Base-by-base conservation (phyloP, 1,284 basidiomycete species). In the Apiotrichum porosum region DNA sequence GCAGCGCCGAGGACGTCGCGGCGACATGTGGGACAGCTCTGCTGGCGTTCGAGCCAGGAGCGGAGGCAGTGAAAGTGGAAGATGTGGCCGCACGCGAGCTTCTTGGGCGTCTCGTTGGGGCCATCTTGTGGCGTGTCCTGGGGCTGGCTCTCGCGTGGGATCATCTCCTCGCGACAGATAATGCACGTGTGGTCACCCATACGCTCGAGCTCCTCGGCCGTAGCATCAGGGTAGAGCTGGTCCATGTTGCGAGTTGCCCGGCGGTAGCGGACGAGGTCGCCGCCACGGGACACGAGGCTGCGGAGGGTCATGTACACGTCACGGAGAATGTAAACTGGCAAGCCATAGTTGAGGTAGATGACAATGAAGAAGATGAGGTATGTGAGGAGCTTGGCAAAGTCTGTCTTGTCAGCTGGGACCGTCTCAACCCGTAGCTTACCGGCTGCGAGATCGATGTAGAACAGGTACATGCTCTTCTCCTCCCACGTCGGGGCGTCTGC, bases 161-260 rank as follows among this genome's bases (percentile, higher is more conserved):
- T 72, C 90, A 99, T 93, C 68, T 98, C 94, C 73, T 98, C 94
- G n/a, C 95, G 81, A 66, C 95, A 97, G 60, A 98, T 97, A 65
- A 98, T 97, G 68, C 95, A 98, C 3, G 92, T 97, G 49, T 81
- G 81, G 73, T 98, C 95, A 42, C 81, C 84, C 78, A 86, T 83
- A 9, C 78, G 76, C 23, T 79, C 74, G 71, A 98, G 77, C 69
- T 98, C 94, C 49, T 83, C 86, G 51, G 81, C 79, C 1, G 87
- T 88, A n/a, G 92, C 93, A 65, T 94, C 84, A 6, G 94, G 92
- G 72, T 98, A 99, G 36, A 89, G 79, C 57, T 88, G 81, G 65
- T 98, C 92, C 94, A 99, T 98, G 70, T 98, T 93, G 47, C 85
- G 79, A 2, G 94, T 97, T 2, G 95, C 95, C 36, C 85, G 85